phyloP scores from a whole-genome alignment of 2,329 filamentous ascomycete species.

The Botryosphaeria agaves region DNA sequence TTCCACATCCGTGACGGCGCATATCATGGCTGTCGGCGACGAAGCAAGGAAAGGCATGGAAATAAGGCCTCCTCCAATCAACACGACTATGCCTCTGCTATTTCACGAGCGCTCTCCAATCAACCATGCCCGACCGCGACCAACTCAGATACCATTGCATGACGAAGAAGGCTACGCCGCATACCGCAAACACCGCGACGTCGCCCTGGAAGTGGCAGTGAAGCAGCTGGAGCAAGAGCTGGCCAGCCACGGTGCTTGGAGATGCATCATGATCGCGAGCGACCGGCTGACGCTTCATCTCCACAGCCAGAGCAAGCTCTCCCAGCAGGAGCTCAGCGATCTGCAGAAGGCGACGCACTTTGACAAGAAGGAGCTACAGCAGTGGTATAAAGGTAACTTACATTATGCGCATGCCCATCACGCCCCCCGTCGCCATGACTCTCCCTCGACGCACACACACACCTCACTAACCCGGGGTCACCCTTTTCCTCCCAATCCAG shows the following conservation, averaged over 20 bases:
- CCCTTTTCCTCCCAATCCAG: too few relatives aligned
- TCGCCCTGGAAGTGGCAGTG: constrained; percentile 14
- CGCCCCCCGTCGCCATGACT: too few relatives aligned
- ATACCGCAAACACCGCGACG: constrained; percentile 14
- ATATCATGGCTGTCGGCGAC: too few relatives aligned
- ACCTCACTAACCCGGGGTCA: too few relatives aligned
- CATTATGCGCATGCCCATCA: too few relatives aligned
- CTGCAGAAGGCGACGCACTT: constrained; percentile 96
- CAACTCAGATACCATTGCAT: constrained; percentile 14
- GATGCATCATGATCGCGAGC: constrained; percentile 9
- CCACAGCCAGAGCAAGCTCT: constrained; percentile 89
- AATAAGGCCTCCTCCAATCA: too few relatives aligned
- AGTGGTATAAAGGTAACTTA: constrained; percentile 94
- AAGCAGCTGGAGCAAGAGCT: constrained; percentile 14
- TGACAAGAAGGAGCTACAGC: constrained; percentile 98
- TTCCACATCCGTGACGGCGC: too few relatives aligned
- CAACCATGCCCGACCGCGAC: constrained; percentile 16
- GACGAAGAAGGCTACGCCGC: constrained; percentile 12
- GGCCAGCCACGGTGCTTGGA: constrained; percentile 10
- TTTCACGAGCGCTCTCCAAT: constrained; percentile 1
- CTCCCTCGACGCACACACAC: too few relatives aligned
- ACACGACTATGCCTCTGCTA: too few relatives aligned
- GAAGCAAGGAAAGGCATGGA: too few relatives aligned
- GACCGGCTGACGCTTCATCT: constrained; percentile 13
- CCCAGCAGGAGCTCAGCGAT: constrained; percentile 85